A percentile compares a stretch with the other conserved stretches of the same genome.
Evolutionary conservation across 2,329 filamentous ascomycete genomes (phyloP).

Genomic region (Zasmidium angulare): DNA sequence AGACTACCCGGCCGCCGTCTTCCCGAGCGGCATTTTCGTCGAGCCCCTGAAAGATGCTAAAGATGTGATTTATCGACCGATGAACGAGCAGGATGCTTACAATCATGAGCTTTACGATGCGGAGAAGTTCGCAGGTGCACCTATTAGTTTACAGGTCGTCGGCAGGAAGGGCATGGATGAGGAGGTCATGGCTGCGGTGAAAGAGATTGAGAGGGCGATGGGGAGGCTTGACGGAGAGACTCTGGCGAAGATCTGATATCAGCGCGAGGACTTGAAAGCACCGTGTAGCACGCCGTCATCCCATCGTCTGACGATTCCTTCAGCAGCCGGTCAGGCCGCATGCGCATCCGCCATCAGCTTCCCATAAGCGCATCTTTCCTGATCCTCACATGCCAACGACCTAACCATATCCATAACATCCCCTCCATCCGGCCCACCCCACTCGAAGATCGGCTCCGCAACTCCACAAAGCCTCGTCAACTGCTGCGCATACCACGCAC

Average conservation of each 20-base stretch:
- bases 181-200: conserved; percentile 4
- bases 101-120: conserved; percentile 46
- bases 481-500: neutral
- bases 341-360: too few relatives aligned
- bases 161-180: conserved; percentile 8
- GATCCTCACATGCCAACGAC: too few relatives aligned
- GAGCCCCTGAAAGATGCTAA: conserved; percentile 39
- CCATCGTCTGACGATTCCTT: too few relatives aligned
- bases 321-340: too few relatives aligned
- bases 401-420: neutral
- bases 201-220: conserved; percentile 6
- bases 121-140: conserved; percentile 3
- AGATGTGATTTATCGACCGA: conserved; percentile 39
- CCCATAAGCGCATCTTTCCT: too few relatives aligned
- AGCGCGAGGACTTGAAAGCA: too few relatives aligned
- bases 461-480: neutral
- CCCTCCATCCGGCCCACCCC: neutral
- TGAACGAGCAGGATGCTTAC: conserved; percentile 48
- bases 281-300: too few relatives aligned
- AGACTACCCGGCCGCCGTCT: conserved; percentile 56
- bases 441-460: neutral
- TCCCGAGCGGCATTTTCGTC: conserved; percentile 50
- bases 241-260: too few relatives aligned
- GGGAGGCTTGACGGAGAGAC: neutral
- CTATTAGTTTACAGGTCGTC: conserved; percentile 8